Evolutionary conservation across 2,329 filamentous ascomycete genomes (phyloP), one percentile per base, ranked within the genome.

Genomic region (Aspergillus fischeri): DNA sequence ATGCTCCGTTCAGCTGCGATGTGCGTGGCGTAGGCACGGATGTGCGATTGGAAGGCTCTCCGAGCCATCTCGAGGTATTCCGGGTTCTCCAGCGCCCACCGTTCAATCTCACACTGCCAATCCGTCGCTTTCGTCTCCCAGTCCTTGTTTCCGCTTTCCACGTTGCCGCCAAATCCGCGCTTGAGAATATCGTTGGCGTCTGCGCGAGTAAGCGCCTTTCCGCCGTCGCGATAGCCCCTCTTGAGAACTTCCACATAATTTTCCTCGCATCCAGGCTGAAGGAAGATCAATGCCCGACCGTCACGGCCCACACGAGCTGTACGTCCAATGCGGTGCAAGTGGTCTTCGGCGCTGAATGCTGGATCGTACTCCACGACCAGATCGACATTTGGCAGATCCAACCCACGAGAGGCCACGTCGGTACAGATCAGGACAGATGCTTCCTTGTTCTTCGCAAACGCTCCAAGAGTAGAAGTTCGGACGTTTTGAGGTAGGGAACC

Each of bases 331-430:
- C 94, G 88, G 77, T 99, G 94, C 7, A 97, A 83, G 73, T 99
- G 94, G 73, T 99, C 94, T 59, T 92, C 90, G 25, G 91, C 87
- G 70, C 89, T 91, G 75, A 97, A 97, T 2, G 94, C 91, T 0
- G 94, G 92, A 70, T 99, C 94, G 71, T 96, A 97, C 73, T 99
- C 94, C 56, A 99, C 84, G 51, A 99, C 92, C 21, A 97, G 82
- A 72, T 99, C 94, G 52, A 99, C 91, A 52, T 94, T 93, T 0
- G 93, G 93, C 17, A 99, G 85, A 79, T 99, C 94, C 45, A 99
- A 86, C 78, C 94, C 94, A 70, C 94, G 91, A 21, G 94, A 94
- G 11, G 94, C 91, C 52, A 99, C 94, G 69, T 99, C 94, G 1
- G 94, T 99, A 65, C 92, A 96, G 62, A 99, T 84, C 17, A 99